A percentile compares a stretch with the other conserved stretches of the same genome.
Evolutionary conservation across 116 monocot species (phyloP).

Genomic region (Posidonia oceanica): DNA sequence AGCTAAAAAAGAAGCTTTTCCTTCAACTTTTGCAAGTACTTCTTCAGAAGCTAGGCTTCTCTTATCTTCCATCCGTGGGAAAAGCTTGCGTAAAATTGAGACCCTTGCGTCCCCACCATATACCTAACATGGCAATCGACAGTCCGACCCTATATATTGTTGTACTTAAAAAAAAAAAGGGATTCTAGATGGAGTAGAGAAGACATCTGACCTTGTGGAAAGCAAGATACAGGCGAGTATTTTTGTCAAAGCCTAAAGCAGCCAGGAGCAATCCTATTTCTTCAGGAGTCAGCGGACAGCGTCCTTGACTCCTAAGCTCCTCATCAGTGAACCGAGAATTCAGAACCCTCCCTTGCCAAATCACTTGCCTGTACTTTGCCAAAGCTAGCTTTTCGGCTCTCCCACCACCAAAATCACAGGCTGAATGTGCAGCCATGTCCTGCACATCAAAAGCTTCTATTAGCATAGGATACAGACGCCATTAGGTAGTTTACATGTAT

Average conservation of each 20-base stretch:
- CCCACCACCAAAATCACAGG: conserved; percentile 90
- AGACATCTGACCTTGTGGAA: conserved; percentile 56
- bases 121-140: conserved; percentile 1
- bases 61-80: conserved; percentile 84
- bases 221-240: conserved; percentile 74
- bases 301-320: conserved; percentile 59
- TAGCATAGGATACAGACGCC: too few relatives aligned
- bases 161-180: too few relatives aligned
- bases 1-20: conserved; percentile 78
- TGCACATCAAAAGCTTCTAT: conserved; percentile 10
- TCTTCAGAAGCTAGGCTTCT: conserved; percentile 58
- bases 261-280: conserved; percentile 75
- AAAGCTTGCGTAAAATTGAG: conserved; percentile 60
- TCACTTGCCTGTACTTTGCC: conserved; percentile 74
- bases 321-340: conserved; percentile 81
- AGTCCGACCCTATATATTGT: too few relatives aligned
- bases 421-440: conserved; percentile 97
- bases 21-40: conserved; percentile 60
- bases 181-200: too few relatives aligned
- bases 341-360: conserved; percentile 88
- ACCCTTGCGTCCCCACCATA: conserved; percentile 48
- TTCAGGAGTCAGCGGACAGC: conserved; percentile 88
- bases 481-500: too few relatives aligned
- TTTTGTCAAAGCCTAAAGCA: conserved; percentile 69
- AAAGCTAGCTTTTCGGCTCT: conserved; percentile 77